Conservation (phyloP, 23 red algal genomes). For the Cyanidioschyzon merolae region DNA sequence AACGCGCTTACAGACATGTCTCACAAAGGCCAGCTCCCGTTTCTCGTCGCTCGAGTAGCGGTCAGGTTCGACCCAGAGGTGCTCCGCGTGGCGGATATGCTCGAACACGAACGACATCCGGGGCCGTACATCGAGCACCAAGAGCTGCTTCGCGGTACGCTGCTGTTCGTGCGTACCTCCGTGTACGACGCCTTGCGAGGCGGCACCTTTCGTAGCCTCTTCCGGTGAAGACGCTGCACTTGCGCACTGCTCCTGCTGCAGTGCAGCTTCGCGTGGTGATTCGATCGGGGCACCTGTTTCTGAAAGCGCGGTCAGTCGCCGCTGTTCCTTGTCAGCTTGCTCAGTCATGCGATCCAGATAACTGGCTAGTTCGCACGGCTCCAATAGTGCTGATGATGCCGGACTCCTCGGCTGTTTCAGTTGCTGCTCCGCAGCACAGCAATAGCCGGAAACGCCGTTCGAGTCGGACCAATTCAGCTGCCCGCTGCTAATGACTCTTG, state of each 20-base stretch:
- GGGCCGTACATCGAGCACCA: constrained; percentile 3
- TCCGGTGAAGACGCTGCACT: too few species aligned
- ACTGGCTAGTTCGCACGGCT: background rate
- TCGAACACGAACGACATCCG: background rate
- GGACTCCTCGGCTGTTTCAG: background rate
- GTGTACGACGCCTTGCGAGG: too few species aligned
- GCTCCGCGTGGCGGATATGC: background rate
- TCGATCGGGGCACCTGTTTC: too few species aligned
- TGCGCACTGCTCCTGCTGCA: too few species aligned
- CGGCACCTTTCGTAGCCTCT: too few species aligned
- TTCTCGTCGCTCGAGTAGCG: background rate
- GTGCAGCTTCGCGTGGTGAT: too few species aligned
- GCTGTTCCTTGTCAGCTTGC: too few species aligned
- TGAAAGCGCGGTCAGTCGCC: too few species aligned
- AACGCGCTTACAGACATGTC: background rate
- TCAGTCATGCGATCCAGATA: too few species aligned
- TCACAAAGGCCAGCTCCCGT: background rate
- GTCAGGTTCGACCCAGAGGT: background rate
- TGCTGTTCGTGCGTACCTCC: too few species aligned
- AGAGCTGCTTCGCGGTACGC: background rate
- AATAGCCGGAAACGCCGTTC: background rate
- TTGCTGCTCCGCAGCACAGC: background rate
- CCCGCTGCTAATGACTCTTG: too few species aligned
- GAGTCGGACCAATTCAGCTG: background rate
- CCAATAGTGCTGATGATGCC: background rate